Percentiles rank a stretch among this genome's conserved stretches.
phyloP scores from a whole-genome alignment of 257 asterid genomes.

The Scutellaria barbata region DNA sequence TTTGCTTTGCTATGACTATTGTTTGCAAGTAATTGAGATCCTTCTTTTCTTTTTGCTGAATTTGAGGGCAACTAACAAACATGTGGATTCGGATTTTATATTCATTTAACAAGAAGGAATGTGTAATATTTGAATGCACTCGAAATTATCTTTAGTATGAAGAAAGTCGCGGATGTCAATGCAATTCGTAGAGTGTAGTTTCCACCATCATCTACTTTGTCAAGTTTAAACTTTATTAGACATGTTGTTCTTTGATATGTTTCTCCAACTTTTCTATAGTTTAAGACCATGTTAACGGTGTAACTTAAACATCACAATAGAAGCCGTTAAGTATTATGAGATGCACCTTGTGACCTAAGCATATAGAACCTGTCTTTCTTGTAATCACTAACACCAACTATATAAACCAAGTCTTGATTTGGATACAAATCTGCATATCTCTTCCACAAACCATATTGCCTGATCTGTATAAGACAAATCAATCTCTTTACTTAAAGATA shows the following conservation, averaged over 20 bases:
- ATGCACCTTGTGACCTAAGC: constrained; percentile 82
- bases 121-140: constrained; percentile 32
- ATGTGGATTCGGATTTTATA: too few relatives aligned
- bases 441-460: constrained; percentile 93
- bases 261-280: constrained; percentile 57
- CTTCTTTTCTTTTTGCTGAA: too few relatives aligned
- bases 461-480: constrained; percentile 53
- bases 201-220: constrained; percentile 38
- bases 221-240: constrained; percentile 59
- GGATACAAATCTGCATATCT: constrained; percentile 78
- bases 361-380: constrained; percentile 74
- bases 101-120: too few relatives aligned
- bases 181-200: constrained; percentile 63
- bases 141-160: constrained; percentile 77
- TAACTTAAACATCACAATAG: too few relatives aligned
- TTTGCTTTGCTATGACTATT: too few relatives aligned
- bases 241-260: constrained; percentile 63
- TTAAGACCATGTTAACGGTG: too few relatives aligned
- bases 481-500: neutral
- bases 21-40: too few relatives aligned
- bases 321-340: too few relatives aligned
- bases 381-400: constrained; percentile 66
- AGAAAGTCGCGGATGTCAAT: constrained; percentile 66
- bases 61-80: too few relatives aligned
- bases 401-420: constrained; percentile 62